These are phyloP conservation scores for Microdochium nivale DNA, from an alignment of 2,329 filamentous ascomycete species.

Conservation along the genomic window DNA sequence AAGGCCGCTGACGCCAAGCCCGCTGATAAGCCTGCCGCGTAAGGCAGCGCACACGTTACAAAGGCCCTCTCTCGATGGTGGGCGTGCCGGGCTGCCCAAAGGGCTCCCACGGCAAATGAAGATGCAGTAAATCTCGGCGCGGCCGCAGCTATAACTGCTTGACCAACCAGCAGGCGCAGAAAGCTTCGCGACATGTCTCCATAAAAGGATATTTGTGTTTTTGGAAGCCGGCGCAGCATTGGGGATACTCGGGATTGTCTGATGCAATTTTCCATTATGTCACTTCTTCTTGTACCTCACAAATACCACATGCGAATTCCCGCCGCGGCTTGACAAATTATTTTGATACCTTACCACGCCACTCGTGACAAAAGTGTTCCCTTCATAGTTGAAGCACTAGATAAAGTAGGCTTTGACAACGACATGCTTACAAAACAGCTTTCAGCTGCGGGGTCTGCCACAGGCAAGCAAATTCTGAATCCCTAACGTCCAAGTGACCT, in stretches of 20 bases:
- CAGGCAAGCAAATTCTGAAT: too few relatives aligned
- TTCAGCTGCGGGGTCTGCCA: too few relatives aligned
- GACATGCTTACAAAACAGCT: too few relatives aligned
- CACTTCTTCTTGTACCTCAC: neutral
- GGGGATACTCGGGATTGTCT: conserved; percentile 4
- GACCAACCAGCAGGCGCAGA: neutral
- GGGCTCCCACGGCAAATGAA: neutral
- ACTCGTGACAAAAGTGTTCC: too few relatives aligned
- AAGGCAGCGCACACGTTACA: neutral
- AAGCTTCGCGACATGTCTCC: conserved; percentile 6
- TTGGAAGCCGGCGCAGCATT: conserved; percentile 13
- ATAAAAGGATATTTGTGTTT: conserved; percentile 3
- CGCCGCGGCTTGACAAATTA: neutral
- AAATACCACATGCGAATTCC: neutral
- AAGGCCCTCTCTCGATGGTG: neutral
- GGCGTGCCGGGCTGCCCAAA: neutral
- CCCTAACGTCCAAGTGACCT: too few relatives aligned
- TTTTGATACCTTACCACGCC: too few relatives aligned
- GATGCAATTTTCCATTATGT: neutral
- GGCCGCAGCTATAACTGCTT: neutral
- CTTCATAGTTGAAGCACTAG: too few relatives aligned
- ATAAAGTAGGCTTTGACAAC: neutral
- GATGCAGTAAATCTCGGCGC: neutral
- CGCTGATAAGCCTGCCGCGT: conserved; percentile 9
- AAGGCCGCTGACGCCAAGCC: conserved; percentile 14